These are phyloP conservation scores for Xylaria sp. DNA, from an alignment of 2,329 filamentous ascomycete genomes.

Conservation along the genomic window DNA sequence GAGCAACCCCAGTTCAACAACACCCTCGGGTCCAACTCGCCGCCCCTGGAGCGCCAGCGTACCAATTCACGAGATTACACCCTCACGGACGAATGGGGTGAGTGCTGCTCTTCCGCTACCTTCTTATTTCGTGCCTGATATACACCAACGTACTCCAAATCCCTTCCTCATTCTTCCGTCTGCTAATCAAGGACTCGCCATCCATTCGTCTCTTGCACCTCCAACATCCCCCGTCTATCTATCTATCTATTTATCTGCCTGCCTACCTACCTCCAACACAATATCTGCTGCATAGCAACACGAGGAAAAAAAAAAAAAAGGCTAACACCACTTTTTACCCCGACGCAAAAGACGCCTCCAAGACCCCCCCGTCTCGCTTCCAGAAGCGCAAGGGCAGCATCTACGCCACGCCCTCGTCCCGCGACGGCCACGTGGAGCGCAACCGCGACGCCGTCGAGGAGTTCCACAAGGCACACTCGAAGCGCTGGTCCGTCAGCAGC, in stretches of 20 bases:
- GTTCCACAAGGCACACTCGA: slow-evolving; percentile 69
- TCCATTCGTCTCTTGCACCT: background rate
- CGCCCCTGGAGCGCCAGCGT: slow-evolving; percentile 52
- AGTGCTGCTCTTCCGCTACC: slow-evolving; percentile 42
- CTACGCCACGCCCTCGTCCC: slow-evolving; percentile 71
- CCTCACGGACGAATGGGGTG: slow-evolving; percentile 60
- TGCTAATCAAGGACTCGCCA: background rate
- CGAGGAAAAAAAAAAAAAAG: slow-evolving; percentile 1
- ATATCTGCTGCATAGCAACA: slow-evolving; percentile 3
- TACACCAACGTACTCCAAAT: slow-evolving; percentile 12
- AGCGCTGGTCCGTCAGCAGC: slow-evolving; percentile 50
- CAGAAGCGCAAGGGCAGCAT: slow-evolving; percentile 76
- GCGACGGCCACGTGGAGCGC: slow-evolving; percentile 71
- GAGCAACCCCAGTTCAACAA: slow-evolving; percentile 46
- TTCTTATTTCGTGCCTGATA: background rate
- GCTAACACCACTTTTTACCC: slow-evolving; percentile 5
- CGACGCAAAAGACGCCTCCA: slow-evolving; percentile 64
- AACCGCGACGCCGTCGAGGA: slow-evolving; percentile 64
- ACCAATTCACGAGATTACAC: slow-evolving; percentile 47
- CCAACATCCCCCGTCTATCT: background rate
- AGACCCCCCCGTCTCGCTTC: slow-evolving; percentile 74
- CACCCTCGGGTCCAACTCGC: slow-evolving; percentile 49
- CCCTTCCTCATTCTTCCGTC: slow-evolving; percentile 7
- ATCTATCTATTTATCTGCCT: slow-evolving; percentile 2
- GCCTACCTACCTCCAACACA: background rate